phyloP scores from a whole-genome alignment of 2,329 filamentous ascomycete genomes.

The Karstenula rhodostoma region DNA sequence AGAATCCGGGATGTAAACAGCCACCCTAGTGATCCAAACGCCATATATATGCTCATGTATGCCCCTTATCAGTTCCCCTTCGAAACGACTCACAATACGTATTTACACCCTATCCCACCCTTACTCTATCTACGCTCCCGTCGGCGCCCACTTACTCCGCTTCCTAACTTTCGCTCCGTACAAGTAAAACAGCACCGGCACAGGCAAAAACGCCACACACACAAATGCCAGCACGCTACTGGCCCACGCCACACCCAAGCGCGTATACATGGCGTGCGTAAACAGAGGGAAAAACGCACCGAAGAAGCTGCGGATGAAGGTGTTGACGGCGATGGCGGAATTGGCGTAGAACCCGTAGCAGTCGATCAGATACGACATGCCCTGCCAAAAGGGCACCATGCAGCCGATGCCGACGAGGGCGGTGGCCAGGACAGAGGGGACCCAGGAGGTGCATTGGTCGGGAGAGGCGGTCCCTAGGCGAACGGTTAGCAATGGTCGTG shows the following conservation, averaged over 20 bases:
- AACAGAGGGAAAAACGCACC: slow-evolving; percentile 62
- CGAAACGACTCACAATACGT: background rate
- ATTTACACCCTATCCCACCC: background rate
- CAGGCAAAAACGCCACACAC: slow-evolving; percentile 42
- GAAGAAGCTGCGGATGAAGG: slow-evolving; percentile 58
- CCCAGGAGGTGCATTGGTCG: slow-evolving; percentile 59
- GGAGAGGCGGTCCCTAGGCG: slow-evolving; percentile 54
- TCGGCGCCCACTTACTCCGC: slow-evolving; percentile 44
- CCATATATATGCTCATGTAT: background rate
- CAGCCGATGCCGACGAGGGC: slow-evolving; percentile 76
- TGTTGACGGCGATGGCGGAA: slow-evolving; percentile 59
- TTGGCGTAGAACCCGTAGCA: slow-evolving; percentile 58
- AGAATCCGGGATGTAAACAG: no score
- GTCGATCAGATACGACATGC: slow-evolving; percentile 83
- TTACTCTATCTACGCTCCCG: background rate
- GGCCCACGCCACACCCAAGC: slow-evolving; percentile 46
- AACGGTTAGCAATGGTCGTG: slow-evolving; percentile 25
- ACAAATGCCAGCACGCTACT: slow-evolving; percentile 44
- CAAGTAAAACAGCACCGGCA: slow-evolving; percentile 47
- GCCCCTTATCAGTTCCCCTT: background rate
- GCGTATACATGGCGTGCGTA: slow-evolving; percentile 56
- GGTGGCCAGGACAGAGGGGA: slow-evolving; percentile 64
- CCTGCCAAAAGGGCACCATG: slow-evolving; percentile 81
- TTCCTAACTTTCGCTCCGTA: slow-evolving; percentile 44
- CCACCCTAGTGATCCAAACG: no score